Evolutionary conservation across 768 basidiomycete genomes (phyloP), one percentile per base, ranked within the genome.

Genomic region (Auriscalpium vulgare): DNA sequence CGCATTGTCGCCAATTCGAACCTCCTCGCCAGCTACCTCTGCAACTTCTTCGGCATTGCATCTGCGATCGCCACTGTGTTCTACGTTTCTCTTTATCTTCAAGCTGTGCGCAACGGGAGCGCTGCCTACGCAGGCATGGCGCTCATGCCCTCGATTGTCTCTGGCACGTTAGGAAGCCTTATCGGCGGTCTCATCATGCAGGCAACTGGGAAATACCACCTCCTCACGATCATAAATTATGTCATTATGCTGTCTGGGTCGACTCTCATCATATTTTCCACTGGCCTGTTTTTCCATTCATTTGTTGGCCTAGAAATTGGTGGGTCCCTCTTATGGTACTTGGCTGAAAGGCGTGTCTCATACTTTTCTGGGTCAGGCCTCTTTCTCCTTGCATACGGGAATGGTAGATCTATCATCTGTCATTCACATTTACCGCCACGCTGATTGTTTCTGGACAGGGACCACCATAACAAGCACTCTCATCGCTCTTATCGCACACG

Each of bases 401-500:
- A 75, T 50, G 74, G 78, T 59, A 21, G 19, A 40, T 50, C 1
- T 16, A 37, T 17, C 38, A 10, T 4, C 37, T 23, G 8, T 19
- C 37, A 29, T 9, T 8, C 43, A 44, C 13, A 21, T 45, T 23
- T 13, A 43, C 11, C n/a, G 35, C 19, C 40, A 21, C 10, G 21
- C 29, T 36, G 37, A n/a, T 44, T 14, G 55, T 11, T 2, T 56
- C 3, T 9, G 54, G n/a, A 2, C 51, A 81, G 82, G 80, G 10
- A 67, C 70, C 37, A 78, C 77, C 1, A 68, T 82, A 10, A 84
- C 82, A 0, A 83, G 79, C 1, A 80, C 78, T 36, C 68, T 86
- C 35, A 75, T 85, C 19, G 77, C 82, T 1, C 67, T 85, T 45
- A 83, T 85, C 38, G 79, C 83, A 3, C 84, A 84, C 65, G 82